Conservation (phyloP, 768 basidiomycete genomes). For the Auricularia auricula-judae region DNA sequence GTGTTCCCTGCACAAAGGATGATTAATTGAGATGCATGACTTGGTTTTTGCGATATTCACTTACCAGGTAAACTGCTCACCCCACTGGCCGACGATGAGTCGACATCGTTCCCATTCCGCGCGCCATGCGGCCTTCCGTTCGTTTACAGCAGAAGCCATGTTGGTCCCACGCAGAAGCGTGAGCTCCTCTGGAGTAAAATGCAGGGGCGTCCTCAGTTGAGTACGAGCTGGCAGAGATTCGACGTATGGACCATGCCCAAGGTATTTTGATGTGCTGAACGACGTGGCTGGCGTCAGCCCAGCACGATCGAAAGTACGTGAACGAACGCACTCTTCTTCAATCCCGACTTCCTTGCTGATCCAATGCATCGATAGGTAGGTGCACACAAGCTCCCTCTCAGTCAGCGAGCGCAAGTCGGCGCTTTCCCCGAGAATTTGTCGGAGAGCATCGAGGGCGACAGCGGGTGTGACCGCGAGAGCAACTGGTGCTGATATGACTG, state of each 20-base stretch:
- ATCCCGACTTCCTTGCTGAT: slow-evolving; percentile 22
- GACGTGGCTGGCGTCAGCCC: background rate
- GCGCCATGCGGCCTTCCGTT: slow-evolving; percentile 52
- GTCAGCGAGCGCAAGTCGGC: slow-evolving; percentile 30
- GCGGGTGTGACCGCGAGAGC: slow-evolving; percentile 50
- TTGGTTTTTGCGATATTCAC: slow-evolving; percentile 9
- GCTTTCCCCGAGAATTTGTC: slow-evolving; percentile 14
- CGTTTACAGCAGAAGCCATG: slow-evolving; percentile 62
- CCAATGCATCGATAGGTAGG: slow-evolving; percentile 58
- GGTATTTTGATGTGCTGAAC: background rate
- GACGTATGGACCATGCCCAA: slow-evolving; percentile 44
- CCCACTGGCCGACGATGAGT: slow-evolving; percentile 23
- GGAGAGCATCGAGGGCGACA: slow-evolving; percentile 33
- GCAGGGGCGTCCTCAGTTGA: slow-evolving; percentile 58
- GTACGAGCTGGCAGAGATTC: slow-evolving; percentile 47
- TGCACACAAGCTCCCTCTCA: slow-evolving; percentile 56
- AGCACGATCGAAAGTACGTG: slow-evolving; percentile 18
- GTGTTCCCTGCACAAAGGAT: slow-evolving; percentile 37
- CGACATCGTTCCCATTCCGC: slow-evolving; percentile 51
- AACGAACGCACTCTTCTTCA: slow-evolving; percentile 11
- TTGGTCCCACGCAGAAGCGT: slow-evolving; percentile 68
- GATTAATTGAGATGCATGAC: background rate
- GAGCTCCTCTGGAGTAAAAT: slow-evolving; percentile 55
- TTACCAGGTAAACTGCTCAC: slow-evolving; percentile 62
- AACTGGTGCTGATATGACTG: slow-evolving; percentile 59